phyloP scores from a whole-genome alignment of 495 filamentous ascomycete genomes.

The Tuber indicum region DNA sequence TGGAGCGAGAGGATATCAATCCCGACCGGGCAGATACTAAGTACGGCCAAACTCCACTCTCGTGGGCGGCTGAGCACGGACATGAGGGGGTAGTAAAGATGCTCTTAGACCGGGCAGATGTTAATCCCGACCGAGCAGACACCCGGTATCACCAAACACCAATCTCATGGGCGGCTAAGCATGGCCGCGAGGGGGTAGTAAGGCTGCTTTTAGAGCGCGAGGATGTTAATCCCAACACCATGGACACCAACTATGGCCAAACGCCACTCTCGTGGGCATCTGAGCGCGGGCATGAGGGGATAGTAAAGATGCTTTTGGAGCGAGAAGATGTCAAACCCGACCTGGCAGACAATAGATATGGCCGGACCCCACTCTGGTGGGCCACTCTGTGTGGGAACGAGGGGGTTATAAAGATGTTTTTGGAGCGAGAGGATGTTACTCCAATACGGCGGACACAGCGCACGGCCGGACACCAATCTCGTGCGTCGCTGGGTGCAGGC shows the following conservation, averaged over 20 bases:
- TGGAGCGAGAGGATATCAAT: too few species aligned
- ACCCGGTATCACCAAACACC: slow-evolving; percentile 40
- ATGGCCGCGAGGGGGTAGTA: not conserved
- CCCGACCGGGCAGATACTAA: not conserved
- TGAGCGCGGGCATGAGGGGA: too few species aligned
- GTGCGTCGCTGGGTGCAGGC: too few species aligned
- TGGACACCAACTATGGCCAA: too few species aligned
- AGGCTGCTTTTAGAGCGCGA: not conserved
- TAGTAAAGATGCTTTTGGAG: not conserved
- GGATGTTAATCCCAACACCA: too few species aligned
- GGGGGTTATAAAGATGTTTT: not conserved
- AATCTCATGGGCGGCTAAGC: slow-evolving; percentile 44
- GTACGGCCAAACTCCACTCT: slow-evolving; percentile 39
- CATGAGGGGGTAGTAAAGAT: slow-evolving; percentile 33
- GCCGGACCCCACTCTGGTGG: too few species aligned
- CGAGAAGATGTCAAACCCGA: not conserved
- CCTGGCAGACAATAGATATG: not conserved
- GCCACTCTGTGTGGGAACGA: not conserved
- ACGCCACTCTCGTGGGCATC: too few species aligned
- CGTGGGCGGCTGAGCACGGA: slow-evolving; percentile 37
- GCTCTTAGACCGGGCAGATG: slow-evolving; percentile 28
- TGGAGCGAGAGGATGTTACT: not conserved
- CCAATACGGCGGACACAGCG: too few species aligned
- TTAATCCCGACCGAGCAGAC: slow-evolving; percentile 23
- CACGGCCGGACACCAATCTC: too few species aligned